A percentile compares a stretch with the other conserved stretches of the same genome.
These are phyloP conservation scores for Xylaria sp. DNA, from an alignment of 2,329 filamentous ascomycete genomes.

Conservation along the genomic window DNA sequence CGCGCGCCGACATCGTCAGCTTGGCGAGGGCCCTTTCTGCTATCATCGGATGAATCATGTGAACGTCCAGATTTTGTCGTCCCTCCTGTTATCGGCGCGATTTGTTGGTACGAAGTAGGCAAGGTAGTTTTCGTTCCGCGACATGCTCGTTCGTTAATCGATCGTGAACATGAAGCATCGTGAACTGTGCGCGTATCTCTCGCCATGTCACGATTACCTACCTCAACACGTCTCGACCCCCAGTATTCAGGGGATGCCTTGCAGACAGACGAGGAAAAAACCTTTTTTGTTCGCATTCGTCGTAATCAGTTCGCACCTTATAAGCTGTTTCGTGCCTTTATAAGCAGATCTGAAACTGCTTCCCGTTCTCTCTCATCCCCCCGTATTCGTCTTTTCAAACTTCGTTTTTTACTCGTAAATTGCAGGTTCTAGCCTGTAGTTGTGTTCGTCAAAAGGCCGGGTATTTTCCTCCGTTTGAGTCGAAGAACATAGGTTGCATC, in stretches of 20 bases:
- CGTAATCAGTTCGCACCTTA: too few relatives aligned
- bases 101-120: too few relatives aligned
- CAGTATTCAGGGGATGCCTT: too few relatives aligned
- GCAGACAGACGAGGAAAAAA: too few relatives aligned
- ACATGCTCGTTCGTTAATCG: neutral
- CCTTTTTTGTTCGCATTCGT: too few relatives aligned
- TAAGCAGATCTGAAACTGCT: too few relatives aligned
- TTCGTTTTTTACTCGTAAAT: too few relatives aligned
- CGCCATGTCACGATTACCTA: too few relatives aligned
- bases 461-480: neutral
- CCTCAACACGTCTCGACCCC: too few relatives aligned
- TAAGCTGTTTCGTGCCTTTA: too few relatives aligned
- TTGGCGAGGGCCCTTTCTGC: neutral
- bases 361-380: too few relatives aligned
- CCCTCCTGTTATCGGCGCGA: neutral
- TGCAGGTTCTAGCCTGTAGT: neutral
- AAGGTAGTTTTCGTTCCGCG: neutral
- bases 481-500: neutral
- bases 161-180: conserved; percentile 3
- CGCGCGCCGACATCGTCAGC: neutral
- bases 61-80: neutral
- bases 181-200: conserved; percentile 2
- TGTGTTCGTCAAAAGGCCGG: conserved; percentile 1
- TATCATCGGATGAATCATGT: neutral
- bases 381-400: too few relatives aligned